Evolutionary conservation across 2,329 filamentous ascomycete species (phyloP), one percentile per base, ranked within the genome.

Genomic region (Cercospora citrullina): DNA sequence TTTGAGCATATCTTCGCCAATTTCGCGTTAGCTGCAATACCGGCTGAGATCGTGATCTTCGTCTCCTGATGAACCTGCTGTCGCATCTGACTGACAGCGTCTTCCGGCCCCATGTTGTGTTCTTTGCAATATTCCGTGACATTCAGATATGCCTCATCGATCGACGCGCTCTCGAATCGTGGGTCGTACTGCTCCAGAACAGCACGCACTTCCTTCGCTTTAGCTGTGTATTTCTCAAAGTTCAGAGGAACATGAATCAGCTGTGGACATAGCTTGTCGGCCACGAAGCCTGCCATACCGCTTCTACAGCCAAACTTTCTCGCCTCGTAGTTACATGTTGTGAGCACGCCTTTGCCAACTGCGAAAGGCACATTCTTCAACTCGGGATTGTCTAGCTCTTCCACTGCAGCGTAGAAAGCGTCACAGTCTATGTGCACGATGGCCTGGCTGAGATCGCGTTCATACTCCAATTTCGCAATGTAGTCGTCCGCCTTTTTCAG

Each of bases 1-100:
- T 99, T 97, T 18, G 93, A 96, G 74, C 91, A 93, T 33, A 99
- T 97, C 80, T 99, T 99, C 31, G 95, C 94, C 14, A 99, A 84
- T 76, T 93, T 94, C 0, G 94, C 90, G 78, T 99, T 99, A 1
- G 93, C 91, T 0, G 93, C 94, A 68, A 99, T 97, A 0, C 95
- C 95, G 0, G 94, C 95, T 16, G 94, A 97, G 3, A 99, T 90
- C 0, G 94, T 97, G 66, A 99, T 90, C 45, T 90, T 88, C 0
- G 93, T 91, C 74, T 87, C 89, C 68, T 92, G 86, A 42, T 90
- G 84, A 1, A 99, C 87, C 75, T 96, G 89, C 10, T 84, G 84
- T 9, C 95, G 88, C 82, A 98, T 88, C 73, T 94, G 89, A 55
- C 88, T 84, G 12, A 97, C 91, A 0, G 85, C 91, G 31, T 92